Conservation (phyloP, 2,329 filamentous ascomycete species). For the Fusarium nodosum region DNA sequence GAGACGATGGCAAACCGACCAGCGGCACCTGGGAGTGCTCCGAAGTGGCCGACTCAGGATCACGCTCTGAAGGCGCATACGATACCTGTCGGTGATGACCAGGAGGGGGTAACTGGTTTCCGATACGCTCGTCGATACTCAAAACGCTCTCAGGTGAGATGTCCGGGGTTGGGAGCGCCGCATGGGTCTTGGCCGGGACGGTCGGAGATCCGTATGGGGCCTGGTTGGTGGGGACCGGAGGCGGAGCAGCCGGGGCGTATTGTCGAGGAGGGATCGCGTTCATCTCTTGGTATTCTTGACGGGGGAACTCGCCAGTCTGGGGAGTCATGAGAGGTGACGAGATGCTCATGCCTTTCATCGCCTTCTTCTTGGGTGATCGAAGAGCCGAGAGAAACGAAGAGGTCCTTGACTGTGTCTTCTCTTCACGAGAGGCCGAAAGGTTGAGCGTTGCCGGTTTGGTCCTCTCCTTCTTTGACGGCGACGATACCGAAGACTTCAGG, state of each 20-base stretch:
- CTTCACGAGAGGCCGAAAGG: constrained; percentile 59
- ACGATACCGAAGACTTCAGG: constrained; percentile 50
- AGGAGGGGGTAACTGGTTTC: constrained; percentile 54
- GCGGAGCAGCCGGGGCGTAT: constrained; percentile 70
- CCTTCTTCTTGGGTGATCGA: constrained; percentile 69
- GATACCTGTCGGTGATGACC: constrained; percentile 57
- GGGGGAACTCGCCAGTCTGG: constrained; percentile 70
- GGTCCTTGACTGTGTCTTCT: constrained; percentile 68
- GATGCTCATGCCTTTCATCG: constrained; percentile 67
- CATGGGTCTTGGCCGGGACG: constrained; percentile 45
- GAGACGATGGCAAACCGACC: constrained; percentile 65
- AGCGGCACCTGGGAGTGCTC: constrained; percentile 65
- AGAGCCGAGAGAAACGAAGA: constrained; percentile 73
- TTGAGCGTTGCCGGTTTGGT: constrained; percentile 66
- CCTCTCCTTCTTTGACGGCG: constrained; percentile 61
- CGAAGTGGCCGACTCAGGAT: constrained; percentile 66
- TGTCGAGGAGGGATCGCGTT: constrained; percentile 69
- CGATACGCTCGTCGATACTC: constrained; percentile 71
- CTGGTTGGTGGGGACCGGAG: constrained; percentile 67
- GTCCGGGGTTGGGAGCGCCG: constrained; percentile 50
- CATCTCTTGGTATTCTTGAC: constrained; percentile 69
- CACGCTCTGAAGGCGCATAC: constrained; percentile 57
- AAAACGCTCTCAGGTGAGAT: constrained; percentile 58
- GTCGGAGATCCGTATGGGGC: constrained; percentile 50
- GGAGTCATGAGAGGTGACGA: constrained; percentile 76